Evolutionary conservation across 805 yeast species (phyloP).

Genomic region (Blastobotrys attinorum): DNA sequence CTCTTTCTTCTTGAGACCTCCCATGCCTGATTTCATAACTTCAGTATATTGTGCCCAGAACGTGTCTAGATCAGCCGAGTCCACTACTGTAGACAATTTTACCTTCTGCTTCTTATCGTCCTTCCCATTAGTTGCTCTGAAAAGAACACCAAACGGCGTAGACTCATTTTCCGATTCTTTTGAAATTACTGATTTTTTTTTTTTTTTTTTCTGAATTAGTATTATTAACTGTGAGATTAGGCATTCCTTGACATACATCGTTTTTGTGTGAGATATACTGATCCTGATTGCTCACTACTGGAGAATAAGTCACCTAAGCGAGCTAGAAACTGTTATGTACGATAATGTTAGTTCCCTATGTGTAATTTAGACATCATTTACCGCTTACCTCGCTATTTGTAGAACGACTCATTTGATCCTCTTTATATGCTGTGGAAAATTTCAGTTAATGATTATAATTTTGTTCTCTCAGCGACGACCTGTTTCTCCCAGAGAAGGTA

Average conservation of each 20-base stretch:
- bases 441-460: too few relatives aligned
- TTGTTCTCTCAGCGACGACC: too few relatives aligned
- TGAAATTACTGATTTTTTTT: too few relatives aligned
- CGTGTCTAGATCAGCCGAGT: constrained; percentile 47
- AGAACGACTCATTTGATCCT: too few relatives aligned
- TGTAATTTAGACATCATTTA: too few relatives aligned
- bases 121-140: constrained; percentile 60
- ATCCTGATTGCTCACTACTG: constrained; percentile 23
- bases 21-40: constrained; percentile 60
- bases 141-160: constrained; percentile 49
- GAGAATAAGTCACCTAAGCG: constrained; percentile 23
- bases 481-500: too few relatives aligned
- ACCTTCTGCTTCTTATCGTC: constrained; percentile 40
- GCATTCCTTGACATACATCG: constrained; percentile 22
- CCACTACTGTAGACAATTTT: constrained; percentile 70
- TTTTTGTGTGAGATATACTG: constrained; percentile 31
- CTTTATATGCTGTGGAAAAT: too few relatives aligned
- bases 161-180: constrained; percentile 1
- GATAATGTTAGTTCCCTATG: background rate
- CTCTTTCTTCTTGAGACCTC: constrained; percentile 75
- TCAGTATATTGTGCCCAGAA: constrained; percentile 76
- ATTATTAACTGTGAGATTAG: background rate
- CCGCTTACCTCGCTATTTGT: too few relatives aligned
- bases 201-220: too few relatives aligned
- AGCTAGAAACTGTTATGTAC: constrained; percentile 26